Percentiles rank a stretch among this genome's conserved stretches.
Conservation (phyloP, 805 yeast species). For the Yarrowia sp. region DNA sequence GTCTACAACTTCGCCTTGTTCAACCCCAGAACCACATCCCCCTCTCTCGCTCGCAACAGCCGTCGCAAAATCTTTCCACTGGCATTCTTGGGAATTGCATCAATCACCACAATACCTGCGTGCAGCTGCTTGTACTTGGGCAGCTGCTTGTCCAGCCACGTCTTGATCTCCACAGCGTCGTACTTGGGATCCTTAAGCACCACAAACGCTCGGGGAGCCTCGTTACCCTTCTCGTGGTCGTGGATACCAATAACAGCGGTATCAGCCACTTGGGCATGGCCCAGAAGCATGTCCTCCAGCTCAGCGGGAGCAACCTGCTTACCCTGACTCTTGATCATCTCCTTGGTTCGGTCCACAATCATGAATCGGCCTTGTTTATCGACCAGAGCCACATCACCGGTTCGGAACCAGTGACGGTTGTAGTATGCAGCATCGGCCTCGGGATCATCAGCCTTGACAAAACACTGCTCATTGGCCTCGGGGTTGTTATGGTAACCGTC, state of each 20-base stretch:
- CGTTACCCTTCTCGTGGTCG: constrained; percentile 39
- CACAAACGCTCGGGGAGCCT: constrained; percentile 35
- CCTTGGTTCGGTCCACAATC: constrained; percentile 63
- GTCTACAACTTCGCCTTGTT: constrained; percentile 18
- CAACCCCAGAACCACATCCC: constrained; percentile 30
- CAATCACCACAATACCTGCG: constrained; percentile 57
- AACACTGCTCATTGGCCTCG: constrained; percentile 3
- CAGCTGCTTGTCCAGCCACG: constrained; percentile 35
- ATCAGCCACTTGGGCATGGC: constrained; percentile 33
- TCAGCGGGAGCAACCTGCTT: constrained; percentile 37
- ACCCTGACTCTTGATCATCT: constrained; percentile 54
- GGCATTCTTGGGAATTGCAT: constrained; percentile 85
- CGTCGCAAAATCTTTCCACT: constrained; percentile 92
- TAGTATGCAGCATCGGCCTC: constrained; percentile 38
- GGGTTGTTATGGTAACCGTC: constrained; percentile 26
- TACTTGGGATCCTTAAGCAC: constrained; percentile 28
- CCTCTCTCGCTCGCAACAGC: constrained; percentile 60
- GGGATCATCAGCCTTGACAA: constrained; percentile 28
- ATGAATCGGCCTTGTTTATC: constrained; percentile 42
- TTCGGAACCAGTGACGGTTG: constrained; percentile 39
- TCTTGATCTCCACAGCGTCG: constrained; percentile 26
- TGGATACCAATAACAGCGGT: constrained; percentile 34
- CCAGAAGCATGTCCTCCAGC: constrained; percentile 32
- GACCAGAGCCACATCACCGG: constrained; percentile 55
- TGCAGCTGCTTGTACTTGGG: constrained; percentile 36